These are phyloP conservation scores for Allomyces javanicus DNA, from an alignment of 192 early-diverging fungal genomes.

Conservation along the genomic window DNA sequence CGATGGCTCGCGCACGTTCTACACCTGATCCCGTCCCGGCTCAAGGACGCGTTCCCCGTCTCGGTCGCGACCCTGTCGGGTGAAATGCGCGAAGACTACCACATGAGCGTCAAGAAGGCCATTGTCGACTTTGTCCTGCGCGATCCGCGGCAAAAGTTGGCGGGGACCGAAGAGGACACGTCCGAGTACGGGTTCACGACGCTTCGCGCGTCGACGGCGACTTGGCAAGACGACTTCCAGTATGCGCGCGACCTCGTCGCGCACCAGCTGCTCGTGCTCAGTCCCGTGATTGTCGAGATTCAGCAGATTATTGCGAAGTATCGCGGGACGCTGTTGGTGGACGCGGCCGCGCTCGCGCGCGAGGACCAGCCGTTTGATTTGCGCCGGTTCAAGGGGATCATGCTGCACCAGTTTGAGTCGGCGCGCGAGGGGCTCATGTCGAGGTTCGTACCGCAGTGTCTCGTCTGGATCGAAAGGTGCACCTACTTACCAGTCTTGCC, in stretches of 20 bases:
- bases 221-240: slow-evolving; percentile 20
- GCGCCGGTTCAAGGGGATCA: slow-evolving; percentile 20
- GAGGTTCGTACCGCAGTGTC: slow-evolving; percentile 10
- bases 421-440: slow-evolving; percentile 36
- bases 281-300: slow-evolving; percentile 27
- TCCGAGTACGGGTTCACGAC: slow-evolving; percentile 19
- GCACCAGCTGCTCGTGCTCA: slow-evolving; percentile 17
- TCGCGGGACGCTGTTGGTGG: slow-evolving; percentile 23
- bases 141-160: slow-evolving; percentile 31
- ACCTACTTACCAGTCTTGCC: neutral
- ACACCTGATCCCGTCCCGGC: slow-evolving; percentile 17
- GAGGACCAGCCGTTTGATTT: slow-evolving; percentile 27
- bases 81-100: slow-evolving; percentile 45
- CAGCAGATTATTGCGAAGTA: slow-evolving; percentile 24
- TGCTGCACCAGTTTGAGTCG: slow-evolving; percentile 29
- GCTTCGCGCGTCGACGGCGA: slow-evolving; percentile 25
- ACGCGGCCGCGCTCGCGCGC: slow-evolving; percentile 20
- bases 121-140: slow-evolving; percentile 49
- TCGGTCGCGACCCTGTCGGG: slow-evolving; percentile 18
- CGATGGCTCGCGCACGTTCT: slow-evolving; percentile 34
- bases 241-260: slow-evolving; percentile 14
- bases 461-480: too few relatives aligned
- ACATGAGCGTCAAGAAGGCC: slow-evolving; percentile 45
- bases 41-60: slow-evolving; percentile 19
- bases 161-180: slow-evolving; percentile 4